Percentiles rank a stretch among this genome's conserved stretches.
phyloP scores from a whole-genome alignment of 306 rosid species.

The Rosa multiflora region DNA sequence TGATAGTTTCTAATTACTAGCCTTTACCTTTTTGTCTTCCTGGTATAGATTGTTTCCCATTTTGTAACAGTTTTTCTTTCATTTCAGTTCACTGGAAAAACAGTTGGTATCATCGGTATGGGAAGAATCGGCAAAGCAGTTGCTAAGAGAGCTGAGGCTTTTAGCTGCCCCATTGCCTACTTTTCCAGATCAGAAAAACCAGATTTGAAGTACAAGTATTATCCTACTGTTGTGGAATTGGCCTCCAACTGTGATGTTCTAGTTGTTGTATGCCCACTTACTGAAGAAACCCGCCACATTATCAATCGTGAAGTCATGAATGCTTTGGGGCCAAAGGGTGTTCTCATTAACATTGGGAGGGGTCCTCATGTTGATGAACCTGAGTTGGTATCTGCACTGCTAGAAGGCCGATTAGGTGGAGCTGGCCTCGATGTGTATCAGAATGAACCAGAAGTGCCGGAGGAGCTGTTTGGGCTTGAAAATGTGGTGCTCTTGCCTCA shows the following conservation, averaged over 20 bases:
- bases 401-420: slow-evolving; percentile 82
- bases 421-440: slow-evolving; percentile 87
- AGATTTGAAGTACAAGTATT: slow-evolving; percentile 59
- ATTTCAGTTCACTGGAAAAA: slow-evolving; percentile 82
- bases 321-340: slow-evolving; percentile 79
- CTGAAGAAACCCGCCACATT: slow-evolving; percentile 61
- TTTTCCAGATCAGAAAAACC: slow-evolving; percentile 60
- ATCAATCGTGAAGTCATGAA: slow-evolving; percentile 64
- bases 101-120: slow-evolving; percentile 74
- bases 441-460: slow-evolving; percentile 77
- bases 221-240: slow-evolving; percentile 65
- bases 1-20: too few relatives aligned
- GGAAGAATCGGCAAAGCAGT: slow-evolving; percentile 82
- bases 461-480: slow-evolving; percentile 63
- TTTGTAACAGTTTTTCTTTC: background rate
- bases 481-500: slow-evolving; percentile 81
- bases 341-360: slow-evolving; percentile 76
- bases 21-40: background rate
- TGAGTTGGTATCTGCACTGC: slow-evolving; percentile 69
- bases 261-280: slow-evolving; percentile 79
- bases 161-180: slow-evolving; percentile 63
- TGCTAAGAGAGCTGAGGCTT: slow-evolving; percentile 84
- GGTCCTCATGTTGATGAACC: slow-evolving; percentile 80
- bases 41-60: background rate
- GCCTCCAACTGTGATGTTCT: slow-evolving; percentile 72